Percentiles rank a stretch among this genome's conserved stretches.
phyloP scores from a whole-genome alignment of 208 protist species.

The Acanthamoeba lenticulata region DNA sequence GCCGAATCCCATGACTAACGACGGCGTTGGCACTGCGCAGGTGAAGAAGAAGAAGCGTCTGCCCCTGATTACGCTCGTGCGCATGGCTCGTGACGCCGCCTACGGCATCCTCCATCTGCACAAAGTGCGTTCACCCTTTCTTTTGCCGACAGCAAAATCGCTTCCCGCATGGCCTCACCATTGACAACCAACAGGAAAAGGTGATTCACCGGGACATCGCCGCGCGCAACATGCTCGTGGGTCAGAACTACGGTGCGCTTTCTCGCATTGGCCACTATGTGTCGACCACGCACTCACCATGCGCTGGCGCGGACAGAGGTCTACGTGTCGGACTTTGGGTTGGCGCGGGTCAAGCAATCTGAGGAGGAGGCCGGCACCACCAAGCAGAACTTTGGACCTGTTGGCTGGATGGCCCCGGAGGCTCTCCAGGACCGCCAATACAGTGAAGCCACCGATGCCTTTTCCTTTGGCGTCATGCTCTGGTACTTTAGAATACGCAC shows the following conservation, averaged over 20 bases:
- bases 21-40: no score
- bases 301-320: neutral
- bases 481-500: conserved; percentile 29
- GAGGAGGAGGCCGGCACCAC: neutral
- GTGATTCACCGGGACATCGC: conserved; percentile 51
- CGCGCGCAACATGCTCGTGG: conserved; percentile 15
- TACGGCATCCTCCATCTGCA: conserved; percentile 10
- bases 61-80: neutral
- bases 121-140: neutral
- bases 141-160: neutral
- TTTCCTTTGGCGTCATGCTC: conserved; percentile 44
- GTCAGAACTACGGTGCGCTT: conserved; percentile 43
- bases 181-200: neutral
- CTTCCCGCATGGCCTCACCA: neutral
- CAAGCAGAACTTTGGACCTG: conserved; percentile 30
- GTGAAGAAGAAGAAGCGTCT: conserved; percentile 62
- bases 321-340: conserved; percentile 53
- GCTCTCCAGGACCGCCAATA: neutral
- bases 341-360: conserved; percentile 43
- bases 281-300: neutral
- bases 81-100: conserved; percentile 44
- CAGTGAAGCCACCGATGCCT: conserved; percentile 12
- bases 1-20: no score
- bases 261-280: neutral
- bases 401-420: conserved; percentile 63